Evolutionary conservation across 768 basidiomycete genomes (phyloP).

Genomic region (Pilatotrama ljubarskyi): DNA sequence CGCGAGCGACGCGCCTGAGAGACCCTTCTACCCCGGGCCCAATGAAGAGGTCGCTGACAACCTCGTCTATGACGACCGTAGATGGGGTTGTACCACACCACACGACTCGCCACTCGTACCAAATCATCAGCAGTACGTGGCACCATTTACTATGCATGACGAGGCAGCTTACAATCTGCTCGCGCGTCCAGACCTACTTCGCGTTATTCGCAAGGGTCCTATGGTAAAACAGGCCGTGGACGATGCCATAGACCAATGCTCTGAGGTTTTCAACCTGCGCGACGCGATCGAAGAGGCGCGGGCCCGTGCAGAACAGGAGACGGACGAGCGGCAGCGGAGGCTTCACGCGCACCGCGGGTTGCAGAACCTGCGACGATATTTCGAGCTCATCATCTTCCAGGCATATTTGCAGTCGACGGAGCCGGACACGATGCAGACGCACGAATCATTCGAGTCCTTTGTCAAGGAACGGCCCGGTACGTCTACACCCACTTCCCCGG

Average conservation of each 20-base stretch:
- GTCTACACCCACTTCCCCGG: too few species aligned
- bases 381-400: conserved; percentile 85
- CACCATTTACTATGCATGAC: not conserved
- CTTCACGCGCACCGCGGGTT: conserved; percentile 68
- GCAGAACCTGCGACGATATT: conserved; percentile 82
- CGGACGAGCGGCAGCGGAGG: conserved; percentile 69
- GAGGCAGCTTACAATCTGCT: too few species aligned
- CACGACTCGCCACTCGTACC: conserved; percentile 64
- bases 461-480: conserved; percentile 83
- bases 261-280: conserved; percentile 79
- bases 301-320: conserved; percentile 71
- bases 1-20: conserved; percentile 35
- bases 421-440: conserved; percentile 75
- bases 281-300: conserved; percentile 87
- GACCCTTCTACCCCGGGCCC: conserved; percentile 39
- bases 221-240: conserved; percentile 86
- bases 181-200: conserved; percentile 59
- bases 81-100: conserved; percentile 35
- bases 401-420: conserved; percentile 81
- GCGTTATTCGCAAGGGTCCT: conserved; percentile 84
- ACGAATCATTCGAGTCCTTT: conserved; percentile 79
- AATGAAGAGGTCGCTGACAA: conserved; percentile 41
- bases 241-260: conserved; percentile 84
- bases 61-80: conserved; percentile 42
- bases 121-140: conserved; percentile 79